Conservation (phyloP, 108 stramenopile genomes). For the Fistulifera solaris region DNA sequence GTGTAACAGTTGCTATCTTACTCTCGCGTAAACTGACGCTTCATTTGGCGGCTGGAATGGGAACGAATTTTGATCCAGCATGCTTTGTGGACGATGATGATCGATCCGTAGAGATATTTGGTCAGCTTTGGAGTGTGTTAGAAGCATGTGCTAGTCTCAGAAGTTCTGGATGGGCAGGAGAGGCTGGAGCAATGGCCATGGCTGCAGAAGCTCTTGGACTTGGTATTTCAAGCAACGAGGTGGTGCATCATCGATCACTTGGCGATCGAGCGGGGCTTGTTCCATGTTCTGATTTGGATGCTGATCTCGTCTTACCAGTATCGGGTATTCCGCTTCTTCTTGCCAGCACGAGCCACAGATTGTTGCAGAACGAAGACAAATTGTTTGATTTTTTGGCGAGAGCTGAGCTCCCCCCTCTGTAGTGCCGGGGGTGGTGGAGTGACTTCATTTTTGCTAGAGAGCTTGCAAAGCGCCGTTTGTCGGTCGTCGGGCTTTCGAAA, state of each 20-base stretch:
- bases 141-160: constrained; percentile 48
- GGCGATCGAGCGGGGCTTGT: constrained; percentile 26
- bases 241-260: constrained; percentile 5
- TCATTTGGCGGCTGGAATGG: constrained; percentile 39
- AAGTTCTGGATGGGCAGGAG: constrained; percentile 70
- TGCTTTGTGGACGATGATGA: constrained; percentile 17
- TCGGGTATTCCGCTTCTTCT: constrained; percentile 18
- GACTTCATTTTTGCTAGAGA: constrained; percentile 41
- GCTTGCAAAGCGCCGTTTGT: constrained; percentile 48
- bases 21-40: constrained; percentile 59
- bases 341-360: constrained; percentile 32
- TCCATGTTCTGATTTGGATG: constrained; percentile 22
- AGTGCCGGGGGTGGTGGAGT: constrained; percentile 48
- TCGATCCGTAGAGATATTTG: constrained; percentile 9
- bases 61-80: constrained; percentile 38
- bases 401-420: constrained; percentile 16
- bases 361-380: background rate
- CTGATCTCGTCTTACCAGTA: constrained; percentile 23
- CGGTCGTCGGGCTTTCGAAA: constrained; percentile 41
- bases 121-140: constrained; percentile 44
- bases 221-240: constrained; percentile 25
- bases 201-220: constrained; percentile 84
- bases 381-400: background rate
- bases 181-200: constrained; percentile 85
- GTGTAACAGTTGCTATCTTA: constrained; percentile 28